These are phyloP conservation scores for Neofusicoccum sp. DNA, from an alignment of 2,329 filamentous ascomycete species.

Conservation along the genomic window DNA sequence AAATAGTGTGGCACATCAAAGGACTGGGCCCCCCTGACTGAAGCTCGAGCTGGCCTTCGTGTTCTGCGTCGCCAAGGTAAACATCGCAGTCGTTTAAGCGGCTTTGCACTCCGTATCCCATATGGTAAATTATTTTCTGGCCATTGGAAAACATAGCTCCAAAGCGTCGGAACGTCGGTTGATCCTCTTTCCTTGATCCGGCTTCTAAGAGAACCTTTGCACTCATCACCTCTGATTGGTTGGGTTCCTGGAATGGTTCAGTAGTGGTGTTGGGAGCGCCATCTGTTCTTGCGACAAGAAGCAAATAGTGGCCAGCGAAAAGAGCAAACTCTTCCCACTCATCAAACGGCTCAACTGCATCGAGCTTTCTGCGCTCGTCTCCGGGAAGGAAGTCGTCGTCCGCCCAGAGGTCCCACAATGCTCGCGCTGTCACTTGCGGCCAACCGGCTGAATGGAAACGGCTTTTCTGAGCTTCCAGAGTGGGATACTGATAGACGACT, in stretches of 20 bases:
- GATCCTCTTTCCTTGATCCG: not conserved
- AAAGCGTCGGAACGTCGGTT: slow-evolving; percentile 37
- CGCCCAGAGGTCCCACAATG: slow-evolving; percentile 81
- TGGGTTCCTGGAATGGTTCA: not conserved
- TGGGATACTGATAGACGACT: slow-evolving; percentile 69
- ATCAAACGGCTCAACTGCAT: slow-evolving; percentile 79
- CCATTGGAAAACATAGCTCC: slow-evolving; percentile 36
- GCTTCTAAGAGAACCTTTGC: not conserved
- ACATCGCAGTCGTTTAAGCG: slow-evolving; percentile 49
- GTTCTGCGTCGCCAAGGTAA: slow-evolving; percentile 28
- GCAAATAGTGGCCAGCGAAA: slow-evolving; percentile 80
- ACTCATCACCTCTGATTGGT: not conserved
- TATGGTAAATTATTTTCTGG: slow-evolving; percentile 39
- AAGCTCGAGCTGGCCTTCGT: not conserved
- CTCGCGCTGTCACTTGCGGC: slow-evolving; percentile 60
- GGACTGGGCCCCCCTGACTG: slow-evolving; percentile 21
- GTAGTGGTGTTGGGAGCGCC: not conserved
- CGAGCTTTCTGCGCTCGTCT: slow-evolving; percentile 60
- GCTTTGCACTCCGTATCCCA: slow-evolving; percentile 48
- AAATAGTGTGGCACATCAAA: slow-evolving; percentile 74
- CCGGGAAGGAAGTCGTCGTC: slow-evolving; percentile 63
- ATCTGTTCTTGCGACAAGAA: slow-evolving; percentile 61
- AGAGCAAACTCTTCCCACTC: slow-evolving; percentile 94
- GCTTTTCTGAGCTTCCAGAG: slow-evolving; percentile 60
- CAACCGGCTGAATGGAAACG: slow-evolving; percentile 73